Base-by-base conservation (phyloP, 2,329 filamentous ascomycete species). In the Sclerotinia spermophila region DNA sequence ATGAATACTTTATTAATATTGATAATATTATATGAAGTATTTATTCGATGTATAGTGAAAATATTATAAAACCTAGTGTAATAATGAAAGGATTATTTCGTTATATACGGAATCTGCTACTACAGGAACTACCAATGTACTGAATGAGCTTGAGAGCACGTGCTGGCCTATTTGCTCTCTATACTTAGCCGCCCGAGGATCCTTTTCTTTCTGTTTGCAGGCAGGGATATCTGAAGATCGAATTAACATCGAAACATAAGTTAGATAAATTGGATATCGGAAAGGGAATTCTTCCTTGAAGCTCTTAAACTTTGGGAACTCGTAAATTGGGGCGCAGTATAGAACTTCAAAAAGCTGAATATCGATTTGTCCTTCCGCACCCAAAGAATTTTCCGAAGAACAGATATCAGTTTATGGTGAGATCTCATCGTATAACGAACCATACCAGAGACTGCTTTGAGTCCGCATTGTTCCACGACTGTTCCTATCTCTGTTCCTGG, bases 251-350 rank as follows among this genome's bases (percentile, higher is more conserved):
- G 15, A 24, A n/a, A 38, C 2, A 2, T 10, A 17, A 3, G 6
- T 4, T 2, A 19, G 5, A 27, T 27, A 1, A 19, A 24, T 27
- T n/a, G 3, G 2, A n/a, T 7, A 27, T n/a, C 6, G 8, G 27
- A 11, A 10, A n/a, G 13, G 24, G 21, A 27, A 40, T 2, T 17
- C 15, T 42, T 42, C 8, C 15, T 40, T 19, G 24, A 27, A 10
- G 35, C 2, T n/a, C 3, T 24, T 8, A 17, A 27, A 38, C 21
- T 59, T n/a, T 17, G 21, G 21, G 4, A 38, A 35, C 56, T 59
- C 56, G 33, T 17, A 38, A 38, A 17, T 1, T 38, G 6, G 7
- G 33, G 33, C 21, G n/a, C 24, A 13, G 56, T 2, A 42, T 24
- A 7, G 7, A 60, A 2, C 35, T 13, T 38, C 19, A 13, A 60